These are phyloP conservation scores for Beauveria varroae DNA, from an alignment of 2,329 filamentous ascomycete species.

Conservation along the genomic window DNA sequence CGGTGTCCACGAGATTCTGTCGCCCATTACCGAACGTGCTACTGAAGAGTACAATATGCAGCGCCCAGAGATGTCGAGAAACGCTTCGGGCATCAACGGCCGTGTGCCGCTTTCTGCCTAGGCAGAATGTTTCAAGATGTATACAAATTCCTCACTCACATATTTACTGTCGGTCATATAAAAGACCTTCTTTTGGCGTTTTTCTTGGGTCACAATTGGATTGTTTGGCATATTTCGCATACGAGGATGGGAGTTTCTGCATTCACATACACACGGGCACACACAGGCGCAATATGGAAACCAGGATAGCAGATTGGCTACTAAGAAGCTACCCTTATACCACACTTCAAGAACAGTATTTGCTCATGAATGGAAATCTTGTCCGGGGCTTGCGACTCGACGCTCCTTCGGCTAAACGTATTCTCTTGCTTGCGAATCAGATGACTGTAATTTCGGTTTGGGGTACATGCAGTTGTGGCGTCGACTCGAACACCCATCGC, in stretches of 20 bases:
- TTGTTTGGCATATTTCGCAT: neutral
- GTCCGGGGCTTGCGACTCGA: no score
- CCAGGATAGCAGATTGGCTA: neutral
- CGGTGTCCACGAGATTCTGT: constrained; percentile 19
- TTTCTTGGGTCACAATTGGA: neutral
- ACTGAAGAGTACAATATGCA: neutral
- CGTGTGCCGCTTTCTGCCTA: neutral
- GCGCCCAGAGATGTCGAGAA: neutral
- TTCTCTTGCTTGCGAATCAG: no score
- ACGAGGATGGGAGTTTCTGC: neutral
- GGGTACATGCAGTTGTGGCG: no score
- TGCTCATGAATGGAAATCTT: neutral
- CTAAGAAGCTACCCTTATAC: neutral
- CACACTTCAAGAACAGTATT: neutral
- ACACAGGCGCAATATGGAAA: neutral
- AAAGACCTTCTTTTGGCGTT: neutral
- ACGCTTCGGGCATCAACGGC: constrained; percentile 7
- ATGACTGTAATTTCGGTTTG: no score
- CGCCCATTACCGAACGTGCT: constrained; percentile 26
- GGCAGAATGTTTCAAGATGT: neutral
- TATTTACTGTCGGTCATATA: neutral
- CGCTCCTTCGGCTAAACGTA: no score
- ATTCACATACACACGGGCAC: neutral
- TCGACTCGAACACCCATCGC: neutral
- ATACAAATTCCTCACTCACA: neutral